Conservation (phyloP, 2,329 filamentous ascomycete genomes). For the Teratosphaeria destructans region DNA sequence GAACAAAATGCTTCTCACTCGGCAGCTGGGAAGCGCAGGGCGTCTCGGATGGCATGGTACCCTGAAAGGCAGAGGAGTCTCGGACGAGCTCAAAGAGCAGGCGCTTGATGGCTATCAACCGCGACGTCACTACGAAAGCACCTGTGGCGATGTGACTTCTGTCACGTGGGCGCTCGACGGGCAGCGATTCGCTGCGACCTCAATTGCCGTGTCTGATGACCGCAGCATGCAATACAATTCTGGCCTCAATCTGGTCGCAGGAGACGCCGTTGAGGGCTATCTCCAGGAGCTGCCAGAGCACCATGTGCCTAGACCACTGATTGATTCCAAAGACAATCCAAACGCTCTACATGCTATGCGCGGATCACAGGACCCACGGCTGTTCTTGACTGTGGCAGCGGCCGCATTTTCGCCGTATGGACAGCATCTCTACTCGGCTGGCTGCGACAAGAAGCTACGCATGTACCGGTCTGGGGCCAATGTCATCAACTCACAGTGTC, state of each 20-base stretch:
- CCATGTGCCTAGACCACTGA: conserved; percentile 31
- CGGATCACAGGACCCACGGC: conserved; percentile 38
- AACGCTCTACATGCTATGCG: conserved; percentile 38
- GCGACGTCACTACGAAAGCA: conserved; percentile 43
- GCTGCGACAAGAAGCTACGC: conserved; percentile 43
- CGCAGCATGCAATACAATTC: conserved; percentile 52
- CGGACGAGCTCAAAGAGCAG: conserved; percentile 21
- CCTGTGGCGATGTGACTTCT: conserved; percentile 47
- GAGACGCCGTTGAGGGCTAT: conserved; percentile 31
- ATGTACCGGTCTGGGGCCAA: conserved; percentile 22
- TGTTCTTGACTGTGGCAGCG: conserved; percentile 48
- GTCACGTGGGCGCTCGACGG: conserved; percentile 48
- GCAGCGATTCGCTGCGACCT: conserved; percentile 45
- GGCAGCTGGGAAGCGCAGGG: too few relatives aligned
- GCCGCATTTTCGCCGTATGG: conserved; percentile 40
- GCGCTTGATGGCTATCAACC: conserved; percentile 30
- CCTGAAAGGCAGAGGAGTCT: conserved; percentile 1
- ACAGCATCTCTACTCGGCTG: conserved; percentile 29
- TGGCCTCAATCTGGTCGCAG: conserved; percentile 46
- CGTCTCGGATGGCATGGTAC: background rate
- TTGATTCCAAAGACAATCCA: conserved; percentile 25
- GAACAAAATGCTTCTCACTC: background rate
- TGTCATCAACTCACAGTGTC: conserved; percentile 2
- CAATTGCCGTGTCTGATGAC: conserved; percentile 45
- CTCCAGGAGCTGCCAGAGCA: conserved; percentile 47